Evolutionary conservation across 108 stramenopile genomes (phyloP), one percentile per base, ranked within the genome.

Genomic region (Ochromonas danica): DNA sequence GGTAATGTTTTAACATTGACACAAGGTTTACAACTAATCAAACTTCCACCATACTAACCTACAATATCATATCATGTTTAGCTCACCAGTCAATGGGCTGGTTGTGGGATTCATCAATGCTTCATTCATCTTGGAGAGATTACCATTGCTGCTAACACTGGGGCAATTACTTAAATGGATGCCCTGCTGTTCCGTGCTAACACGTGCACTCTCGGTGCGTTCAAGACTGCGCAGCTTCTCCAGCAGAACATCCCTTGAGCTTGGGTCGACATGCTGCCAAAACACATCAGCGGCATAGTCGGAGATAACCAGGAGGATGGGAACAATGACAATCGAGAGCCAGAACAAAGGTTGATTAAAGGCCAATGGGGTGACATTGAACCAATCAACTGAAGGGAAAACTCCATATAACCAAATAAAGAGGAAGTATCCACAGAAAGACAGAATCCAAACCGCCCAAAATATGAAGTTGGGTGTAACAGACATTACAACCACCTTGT

Each of bases 401-500:
- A 67, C 17, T 31, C 63, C 63, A 25, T 31, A 67, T 36, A 67
- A 36, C 17, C 6, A 36, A 36, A 22, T 67, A 36, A 67, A 67
- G 33, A 67, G 10, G 63, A 67, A 67, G 31, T 67, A 75, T 31
- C 72, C 72, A 27, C 3, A 33, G 28, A 75, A 60, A 6, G 72
- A 75, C 22, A 75, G 40, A 6, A 75, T 10, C 72, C 72, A 75
- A 27, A 75, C 25, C 17, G 40, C 6, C 43, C 45, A 45, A 41
- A 57, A 60, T 28, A 75, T 75, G 40, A 3, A n/a, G 17, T 17
- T 75, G 6, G n/a, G 17, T 31, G 72, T 42, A 27, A n/a, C 14
- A 6, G 72, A 30, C 45, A 75, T 60, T 6, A 27, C 25, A 6
- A 60, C 72, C 10, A 75, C 40, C 40, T 75, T 75, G 72, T 75